phyloP scores from a whole-genome alignment of 2,329 filamentous ascomycete genomes.

The Diaporthe caulivora region DNA sequence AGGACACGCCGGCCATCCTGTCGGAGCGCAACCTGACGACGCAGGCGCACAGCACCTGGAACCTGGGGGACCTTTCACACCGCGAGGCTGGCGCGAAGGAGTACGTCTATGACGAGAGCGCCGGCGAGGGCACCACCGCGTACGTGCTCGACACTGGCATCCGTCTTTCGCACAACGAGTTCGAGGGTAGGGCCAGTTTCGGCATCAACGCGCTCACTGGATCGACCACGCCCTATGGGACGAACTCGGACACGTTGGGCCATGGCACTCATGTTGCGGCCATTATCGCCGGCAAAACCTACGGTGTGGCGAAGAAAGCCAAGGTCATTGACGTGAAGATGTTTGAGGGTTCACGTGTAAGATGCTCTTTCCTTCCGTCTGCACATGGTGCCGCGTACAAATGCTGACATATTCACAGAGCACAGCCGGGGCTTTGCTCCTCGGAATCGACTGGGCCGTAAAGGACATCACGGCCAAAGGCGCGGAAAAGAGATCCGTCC shows the following conservation, averaged over 20 bases:
- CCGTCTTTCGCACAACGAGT: slow-evolving; percentile 50
- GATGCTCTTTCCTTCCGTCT: neutral
- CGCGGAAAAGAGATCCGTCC: neutral
- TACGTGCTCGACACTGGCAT: slow-evolving; percentile 62
- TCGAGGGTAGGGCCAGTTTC: slow-evolving; percentile 46
- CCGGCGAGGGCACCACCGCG: slow-evolving; percentile 48
- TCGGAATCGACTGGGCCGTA: slow-evolving; percentile 42
- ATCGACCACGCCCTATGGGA: slow-evolving; percentile 9
- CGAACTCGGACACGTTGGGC: slow-evolving; percentile 45
- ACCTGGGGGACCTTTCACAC: slow-evolving; percentile 46
- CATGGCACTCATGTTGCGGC: slow-evolving; percentile 51
- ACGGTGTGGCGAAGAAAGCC: slow-evolving; percentile 49
- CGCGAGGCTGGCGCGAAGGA: slow-evolving; percentile 32
- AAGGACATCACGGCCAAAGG: slow-evolving; percentile 41
- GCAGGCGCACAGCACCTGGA: slow-evolving; percentile 43
- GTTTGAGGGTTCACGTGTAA: slow-evolving; percentile 36
- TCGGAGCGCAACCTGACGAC: slow-evolving; percentile 1
- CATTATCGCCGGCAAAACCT: slow-evolving; percentile 46
- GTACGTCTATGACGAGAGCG: slow-evolving; percentile 44
- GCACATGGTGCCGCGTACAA: neutral
- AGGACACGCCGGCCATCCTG: neutral
- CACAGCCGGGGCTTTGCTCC: slow-evolving; percentile 39
- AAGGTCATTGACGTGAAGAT: slow-evolving; percentile 50
- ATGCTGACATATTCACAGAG: neutral
- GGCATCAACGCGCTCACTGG: slow-evolving; percentile 45